phyloP scores from a whole-genome alignment of 352 stramenopile genomes.

The Globisporangium uncinulatum region DNA sequence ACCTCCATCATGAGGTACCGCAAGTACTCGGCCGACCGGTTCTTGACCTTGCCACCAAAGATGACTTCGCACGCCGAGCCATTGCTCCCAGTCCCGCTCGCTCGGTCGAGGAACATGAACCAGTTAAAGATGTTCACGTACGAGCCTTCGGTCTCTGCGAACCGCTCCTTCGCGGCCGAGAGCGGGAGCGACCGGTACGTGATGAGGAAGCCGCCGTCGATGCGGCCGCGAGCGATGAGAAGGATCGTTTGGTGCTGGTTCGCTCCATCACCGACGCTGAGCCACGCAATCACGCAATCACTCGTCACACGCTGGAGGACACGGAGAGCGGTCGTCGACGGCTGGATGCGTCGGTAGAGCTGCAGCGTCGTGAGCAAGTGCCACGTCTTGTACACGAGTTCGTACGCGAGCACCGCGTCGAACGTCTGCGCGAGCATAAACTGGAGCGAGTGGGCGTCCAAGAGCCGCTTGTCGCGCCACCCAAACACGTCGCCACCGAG shows the following conservation, averaged over 20 bases:
- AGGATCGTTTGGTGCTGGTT: constrained; percentile 45
- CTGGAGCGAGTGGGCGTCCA: constrained; percentile 36
- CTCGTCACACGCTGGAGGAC: constrained; percentile 52
- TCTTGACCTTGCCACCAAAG: constrained; percentile 49
- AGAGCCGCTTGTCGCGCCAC: constrained; percentile 40
- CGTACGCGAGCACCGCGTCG: constrained; percentile 26
- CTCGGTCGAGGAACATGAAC: constrained; percentile 66
- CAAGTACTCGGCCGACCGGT: constrained; percentile 47
- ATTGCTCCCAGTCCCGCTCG: not conserved
- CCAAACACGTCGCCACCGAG: constrained; percentile 40
- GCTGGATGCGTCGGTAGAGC: constrained; percentile 57
- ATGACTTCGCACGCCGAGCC: constrained; percentile 48
- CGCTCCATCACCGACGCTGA: constrained; percentile 31
- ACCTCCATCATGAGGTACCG: constrained; percentile 65
- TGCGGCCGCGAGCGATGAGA: constrained; percentile 51
- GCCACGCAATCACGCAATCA: constrained; percentile 54
- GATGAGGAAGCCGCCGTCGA: constrained; percentile 57
- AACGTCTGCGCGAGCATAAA: constrained; percentile 67
- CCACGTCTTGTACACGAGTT: constrained; percentile 72
- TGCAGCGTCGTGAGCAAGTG: constrained; percentile 44
- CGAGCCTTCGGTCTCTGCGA: constrained; percentile 40
- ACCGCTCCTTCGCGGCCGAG: constrained; percentile 29
- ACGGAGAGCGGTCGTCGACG: constrained; percentile 37
- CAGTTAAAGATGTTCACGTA: constrained; percentile 67
- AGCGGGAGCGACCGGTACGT: constrained; percentile 66